phyloP scores from a whole-genome alignment of 1,284 basidiomycete species.

The Psilocybe mexicana region DNA sequence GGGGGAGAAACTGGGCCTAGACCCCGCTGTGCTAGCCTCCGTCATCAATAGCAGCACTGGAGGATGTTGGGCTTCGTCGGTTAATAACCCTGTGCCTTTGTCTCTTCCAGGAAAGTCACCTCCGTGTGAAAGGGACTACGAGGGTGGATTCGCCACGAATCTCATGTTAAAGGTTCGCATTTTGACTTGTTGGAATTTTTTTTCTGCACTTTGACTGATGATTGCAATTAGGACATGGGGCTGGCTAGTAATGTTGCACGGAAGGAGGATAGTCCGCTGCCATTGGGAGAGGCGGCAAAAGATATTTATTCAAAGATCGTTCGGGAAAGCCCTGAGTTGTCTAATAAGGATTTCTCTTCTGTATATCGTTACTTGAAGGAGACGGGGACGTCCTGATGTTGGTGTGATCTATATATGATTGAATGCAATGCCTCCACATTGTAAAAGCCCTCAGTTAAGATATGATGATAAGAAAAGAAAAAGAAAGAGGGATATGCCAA shows the following conservation, averaged over 20 bases:
- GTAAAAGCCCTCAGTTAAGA: constrained; percentile 28
- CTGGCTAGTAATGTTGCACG: constrained; percentile 68
- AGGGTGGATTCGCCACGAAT: constrained; percentile 82
- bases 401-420: background rate
- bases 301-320: constrained; percentile 60
- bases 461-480: background rate
- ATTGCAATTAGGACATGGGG: constrained; percentile 67
- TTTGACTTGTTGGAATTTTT: background rate
- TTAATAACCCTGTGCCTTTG: constrained; percentile 86
- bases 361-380: constrained; percentile 66
- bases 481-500: constrained; percentile 9
- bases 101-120: constrained; percentile 72
- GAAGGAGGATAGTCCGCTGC: constrained; percentile 52
- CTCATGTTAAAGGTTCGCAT: constrained; percentile 77
- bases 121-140: constrained; percentile 82
- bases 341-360: constrained; percentile 76
- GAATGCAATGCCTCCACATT: constrained; percentile 40
- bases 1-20: constrained; percentile 74
- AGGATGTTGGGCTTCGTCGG: constrained; percentile 79
- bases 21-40: constrained; percentile 71
- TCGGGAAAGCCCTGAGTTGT: constrained; percentile 54
- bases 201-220: background rate
- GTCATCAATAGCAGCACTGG: constrained; percentile 87
- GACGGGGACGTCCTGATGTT: constrained; percentile 10
- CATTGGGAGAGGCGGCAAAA: constrained; percentile 65